A percentile compares a stretch with the other conserved stretches of the same genome.
These are phyloP conservation scores for Phlegmacium glaucopus DNA, from an alignment of 768 basidiomycete genomes.

Conservation along the genomic window DNA sequence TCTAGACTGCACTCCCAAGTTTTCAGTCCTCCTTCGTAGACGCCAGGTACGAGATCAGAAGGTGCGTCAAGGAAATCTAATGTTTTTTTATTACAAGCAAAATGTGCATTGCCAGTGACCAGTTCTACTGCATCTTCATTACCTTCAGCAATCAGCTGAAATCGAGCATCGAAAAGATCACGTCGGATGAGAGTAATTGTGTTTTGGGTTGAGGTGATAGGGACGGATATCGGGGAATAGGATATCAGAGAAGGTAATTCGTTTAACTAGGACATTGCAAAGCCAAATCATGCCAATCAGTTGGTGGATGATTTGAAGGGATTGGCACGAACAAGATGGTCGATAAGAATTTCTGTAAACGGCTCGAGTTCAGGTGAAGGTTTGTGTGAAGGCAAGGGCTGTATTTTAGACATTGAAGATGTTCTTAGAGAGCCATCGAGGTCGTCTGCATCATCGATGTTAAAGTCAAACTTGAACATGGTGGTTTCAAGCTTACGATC, in stretches of 20 bases:
- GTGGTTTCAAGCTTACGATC: no score
- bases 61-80: conserved; percentile 74
- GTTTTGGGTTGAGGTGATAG: conserved; percentile 32
- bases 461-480: conserved; percentile 75
- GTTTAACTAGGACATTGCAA: conserved; percentile 50
- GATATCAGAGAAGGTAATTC: conserved; percentile 72
- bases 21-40: conserved; percentile 96
- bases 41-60: conserved; percentile 86
- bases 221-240: conserved; percentile 68
- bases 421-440: conserved; percentile 13
- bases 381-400: not conserved
- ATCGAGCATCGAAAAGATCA: conserved; percentile 95
- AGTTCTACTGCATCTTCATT: conserved; percentile 24
- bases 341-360: conserved; percentile 30
- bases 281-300: conserved; percentile 7
- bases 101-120: conserved; percentile 7
- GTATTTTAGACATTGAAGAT: not conserved
- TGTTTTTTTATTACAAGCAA: conserved; percentile 22
- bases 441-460: conserved; percentile 43
- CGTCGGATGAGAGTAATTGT: conserved; percentile 57
- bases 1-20: conserved; percentile 98
- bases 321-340: conserved; percentile 31
- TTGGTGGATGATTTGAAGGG: conserved; percentile 8
- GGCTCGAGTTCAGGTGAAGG: conserved; percentile 11
- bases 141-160: conserved; percentile 76